A percentile compares a stretch with the other conserved stretches of the same genome.
phyloP scores from a whole-genome alignment of 352 stramenopile species.

The Globisporangium polare region DNA sequence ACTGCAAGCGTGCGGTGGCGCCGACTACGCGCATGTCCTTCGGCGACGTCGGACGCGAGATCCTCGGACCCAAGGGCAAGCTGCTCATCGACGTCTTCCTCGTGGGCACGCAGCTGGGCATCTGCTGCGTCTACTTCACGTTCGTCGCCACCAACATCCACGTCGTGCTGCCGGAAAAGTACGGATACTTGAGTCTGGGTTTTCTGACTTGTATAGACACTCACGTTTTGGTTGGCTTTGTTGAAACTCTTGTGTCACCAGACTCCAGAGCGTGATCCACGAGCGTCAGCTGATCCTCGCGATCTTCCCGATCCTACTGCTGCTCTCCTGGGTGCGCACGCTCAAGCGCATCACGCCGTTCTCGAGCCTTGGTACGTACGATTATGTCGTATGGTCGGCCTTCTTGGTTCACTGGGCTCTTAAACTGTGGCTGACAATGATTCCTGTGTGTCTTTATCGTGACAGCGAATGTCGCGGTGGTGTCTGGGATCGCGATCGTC shows the following conservation, averaged over 20 bases:
- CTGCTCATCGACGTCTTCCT: slow-evolving; percentile 75
- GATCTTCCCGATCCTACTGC: slow-evolving; percentile 62
- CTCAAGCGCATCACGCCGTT: slow-evolving; percentile 73
- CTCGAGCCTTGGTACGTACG: slow-evolving; percentile 50
- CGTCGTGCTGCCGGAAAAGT: slow-evolving; percentile 62
- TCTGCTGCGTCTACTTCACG: slow-evolving; percentile 84
- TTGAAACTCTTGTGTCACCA: slow-evolving; percentile 15
- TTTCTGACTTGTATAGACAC: too few species aligned
- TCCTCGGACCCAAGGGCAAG: slow-evolving; percentile 58
- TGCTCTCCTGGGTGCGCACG: slow-evolving; percentile 76
- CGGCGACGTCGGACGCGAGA: slow-evolving; percentile 60
- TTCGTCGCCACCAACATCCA: slow-evolving; percentile 84
- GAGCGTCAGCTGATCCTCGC: slow-evolving; percentile 75
- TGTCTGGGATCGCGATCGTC: slow-evolving; percentile 68
- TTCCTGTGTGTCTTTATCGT: background rate
- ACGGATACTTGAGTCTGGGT: background rate
- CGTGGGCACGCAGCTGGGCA: slow-evolving; percentile 71
- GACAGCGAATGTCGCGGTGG: slow-evolving; percentile 58
- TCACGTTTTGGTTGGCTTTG: background rate
- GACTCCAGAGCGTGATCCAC: slow-evolving; percentile 53
- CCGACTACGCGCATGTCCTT: slow-evolving; percentile 60
- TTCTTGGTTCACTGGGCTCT: background rate
- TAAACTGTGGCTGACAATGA: background rate
- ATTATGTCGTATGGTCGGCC: background rate
- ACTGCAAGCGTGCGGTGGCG: slow-evolving; percentile 60